These are phyloP conservation scores for Spinacia oleracea DNA, from an alignment of 179 eudicot species.

Conservation along the genomic window DNA sequence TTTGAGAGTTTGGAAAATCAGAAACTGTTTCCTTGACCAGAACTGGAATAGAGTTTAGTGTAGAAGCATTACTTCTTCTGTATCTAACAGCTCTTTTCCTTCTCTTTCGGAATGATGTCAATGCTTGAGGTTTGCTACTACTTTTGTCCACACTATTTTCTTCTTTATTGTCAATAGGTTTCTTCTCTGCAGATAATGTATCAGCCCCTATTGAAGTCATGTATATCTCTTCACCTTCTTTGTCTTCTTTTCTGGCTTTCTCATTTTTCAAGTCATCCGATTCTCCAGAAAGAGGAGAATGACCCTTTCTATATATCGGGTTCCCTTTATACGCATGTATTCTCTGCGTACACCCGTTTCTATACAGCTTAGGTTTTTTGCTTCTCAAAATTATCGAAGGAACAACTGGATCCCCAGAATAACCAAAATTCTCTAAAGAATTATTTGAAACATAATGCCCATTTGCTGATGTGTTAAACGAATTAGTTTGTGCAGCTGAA, in stretches of 20 bases:
- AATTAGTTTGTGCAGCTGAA: slow-evolving; percentile 16
- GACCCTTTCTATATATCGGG: slow-evolving; percentile 41
- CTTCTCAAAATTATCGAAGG: slow-evolving; percentile 62
- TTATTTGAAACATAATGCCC: slow-evolving; percentile 8
- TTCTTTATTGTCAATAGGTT: slow-evolving; percentile 13
- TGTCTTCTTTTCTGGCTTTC: slow-evolving; percentile 25
- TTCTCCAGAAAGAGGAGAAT: slow-evolving; percentile 40
- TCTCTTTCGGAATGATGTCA: slow-evolving; percentile 26
- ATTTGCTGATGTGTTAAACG: slow-evolving; percentile 3
- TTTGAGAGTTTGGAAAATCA: slow-evolving; percentile 20
- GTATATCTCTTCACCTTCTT: slow-evolving; percentile 20
- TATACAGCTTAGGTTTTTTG: slow-evolving; percentile 58
- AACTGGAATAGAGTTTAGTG: slow-evolving; percentile 13
- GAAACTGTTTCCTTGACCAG: slow-evolving; percentile 24
- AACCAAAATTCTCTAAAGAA: slow-evolving; percentile 15
- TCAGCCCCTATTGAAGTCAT: slow-evolving; percentile 3
- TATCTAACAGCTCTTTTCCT: slow-evolving; percentile 33
- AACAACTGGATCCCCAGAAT: slow-evolving; percentile 42
- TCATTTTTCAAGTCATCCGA: slow-evolving; percentile 33
- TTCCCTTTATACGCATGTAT: slow-evolving; percentile 75
- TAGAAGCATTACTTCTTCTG: slow-evolving; percentile 18
- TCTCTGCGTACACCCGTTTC: slow-evolving; percentile 84
- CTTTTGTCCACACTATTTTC: slow-evolving; percentile 18
- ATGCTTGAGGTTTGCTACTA: slow-evolving; percentile 23
- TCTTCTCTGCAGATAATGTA: slow-evolving; percentile 1